Conservation (phyloP, 2,329 filamentous ascomycete species). For the Pseudocercospora ulei region DNA sequence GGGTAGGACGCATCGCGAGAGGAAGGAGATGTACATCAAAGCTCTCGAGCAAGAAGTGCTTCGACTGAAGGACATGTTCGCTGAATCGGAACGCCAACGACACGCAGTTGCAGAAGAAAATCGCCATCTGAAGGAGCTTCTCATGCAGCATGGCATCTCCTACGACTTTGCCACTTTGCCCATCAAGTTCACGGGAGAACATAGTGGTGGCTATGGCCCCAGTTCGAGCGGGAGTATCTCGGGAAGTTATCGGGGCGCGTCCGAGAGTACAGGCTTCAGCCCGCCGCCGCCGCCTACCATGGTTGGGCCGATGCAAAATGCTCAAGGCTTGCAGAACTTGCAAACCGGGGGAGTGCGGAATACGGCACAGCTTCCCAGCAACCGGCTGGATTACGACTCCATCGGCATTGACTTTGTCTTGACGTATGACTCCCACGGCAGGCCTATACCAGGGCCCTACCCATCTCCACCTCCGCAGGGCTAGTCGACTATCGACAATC, state of each 20-base stretch:
- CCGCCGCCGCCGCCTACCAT: slow-evolving; percentile 35
- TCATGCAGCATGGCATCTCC: slow-evolving; percentile 50
- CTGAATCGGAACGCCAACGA: slow-evolving; percentile 63
- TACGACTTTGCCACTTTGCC: slow-evolving; percentile 42
- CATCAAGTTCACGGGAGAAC: slow-evolving; percentile 31
- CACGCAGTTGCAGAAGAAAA: slow-evolving; percentile 71
- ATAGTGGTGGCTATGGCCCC: slow-evolving; percentile 38
- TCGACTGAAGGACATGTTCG: slow-evolving; percentile 76
- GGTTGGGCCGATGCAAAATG: slow-evolving; percentile 12
- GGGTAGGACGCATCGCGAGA: slow-evolving; percentile 80
- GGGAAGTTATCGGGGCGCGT: slow-evolving; percentile 49
- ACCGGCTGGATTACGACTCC: slow-evolving; percentile 62
- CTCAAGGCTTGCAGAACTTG: slow-evolving; percentile 13
- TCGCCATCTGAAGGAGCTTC: slow-evolving; percentile 56
- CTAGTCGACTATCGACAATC: slow-evolving; percentile 17
- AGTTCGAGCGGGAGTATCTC: slow-evolving; percentile 49
- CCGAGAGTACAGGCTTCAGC: slow-evolving; percentile 41
- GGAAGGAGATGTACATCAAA: slow-evolving; percentile 94
- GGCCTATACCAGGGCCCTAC: slow-evolving; percentile 39
- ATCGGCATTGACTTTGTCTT: slow-evolving; percentile 83
- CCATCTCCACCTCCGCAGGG: slow-evolving; percentile 51
- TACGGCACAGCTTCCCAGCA: slow-evolving; percentile 29
- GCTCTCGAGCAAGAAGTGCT: slow-evolving; percentile 84
- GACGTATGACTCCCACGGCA: slow-evolving; percentile 56
- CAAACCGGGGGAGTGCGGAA: slow-evolving; percentile 18